Evolutionary conservation across 805 yeast genomes (phyloP).

Genomic region (Saturnispora diversa): DNA sequence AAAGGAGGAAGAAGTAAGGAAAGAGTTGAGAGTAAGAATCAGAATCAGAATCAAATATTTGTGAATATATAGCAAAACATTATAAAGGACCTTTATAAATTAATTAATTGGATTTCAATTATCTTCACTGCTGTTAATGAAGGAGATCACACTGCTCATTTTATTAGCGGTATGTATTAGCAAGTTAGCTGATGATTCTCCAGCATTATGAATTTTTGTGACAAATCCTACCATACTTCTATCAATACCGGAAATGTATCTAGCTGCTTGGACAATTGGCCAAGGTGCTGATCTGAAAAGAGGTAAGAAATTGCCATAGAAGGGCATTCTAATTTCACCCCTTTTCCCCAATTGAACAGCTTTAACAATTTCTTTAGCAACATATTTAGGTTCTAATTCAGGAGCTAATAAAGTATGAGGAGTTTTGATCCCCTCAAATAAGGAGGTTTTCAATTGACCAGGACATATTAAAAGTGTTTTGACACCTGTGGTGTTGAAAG

Average conservation of each 20-base stretch:
- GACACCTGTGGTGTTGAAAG: conserved; percentile 42
- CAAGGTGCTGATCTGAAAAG: conserved; percentile 63
- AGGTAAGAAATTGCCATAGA: conserved; percentile 71
- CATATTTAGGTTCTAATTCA: conserved; percentile 56
- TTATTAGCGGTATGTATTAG: conserved; percentile 7
- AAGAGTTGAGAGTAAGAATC: too few species aligned
- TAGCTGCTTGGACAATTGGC: conserved; percentile 49
- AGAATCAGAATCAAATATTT: background rate
- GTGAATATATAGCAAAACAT: background rate
- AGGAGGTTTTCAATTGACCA: conserved; percentile 70
- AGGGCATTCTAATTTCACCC: conserved; percentile 66
- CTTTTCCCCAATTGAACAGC: conserved; percentile 54
- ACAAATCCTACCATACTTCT: conserved; percentile 30
- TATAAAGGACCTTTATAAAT: too few species aligned
- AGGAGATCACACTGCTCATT: conserved; percentile 4
- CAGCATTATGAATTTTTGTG: conserved; percentile 13
- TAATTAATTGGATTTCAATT: background rate
- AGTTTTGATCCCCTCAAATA: conserved; percentile 68
- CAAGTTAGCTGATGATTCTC: conserved; percentile 1
- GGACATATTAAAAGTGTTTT: conserved; percentile 76
- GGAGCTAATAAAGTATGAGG: conserved; percentile 80
- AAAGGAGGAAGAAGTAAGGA: conserved; percentile 8
- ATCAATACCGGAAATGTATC: conserved; percentile 67
- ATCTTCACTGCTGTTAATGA: background rate
- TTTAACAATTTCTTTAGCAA: conserved; percentile 50